Conservation (phyloP, 768 basidiomycete species). For the Neoboletus brunneissimus region DNA sequence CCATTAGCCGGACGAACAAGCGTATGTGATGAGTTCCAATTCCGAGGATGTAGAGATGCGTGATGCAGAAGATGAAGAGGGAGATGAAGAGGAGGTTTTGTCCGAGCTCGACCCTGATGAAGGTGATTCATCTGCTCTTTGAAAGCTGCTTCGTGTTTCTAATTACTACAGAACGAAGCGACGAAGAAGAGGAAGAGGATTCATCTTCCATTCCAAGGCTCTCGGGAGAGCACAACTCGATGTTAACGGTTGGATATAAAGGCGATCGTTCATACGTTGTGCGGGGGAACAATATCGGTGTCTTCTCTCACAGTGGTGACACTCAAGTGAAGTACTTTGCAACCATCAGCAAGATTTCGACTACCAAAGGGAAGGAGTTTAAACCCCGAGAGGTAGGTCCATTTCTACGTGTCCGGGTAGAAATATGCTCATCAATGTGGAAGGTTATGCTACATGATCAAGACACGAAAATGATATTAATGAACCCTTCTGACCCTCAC, state of each 20-base stretch:
- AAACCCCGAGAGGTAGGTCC: slow-evolving; percentile 74
- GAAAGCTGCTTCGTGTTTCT: background rate
- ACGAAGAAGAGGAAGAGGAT: slow-evolving; percentile 37
- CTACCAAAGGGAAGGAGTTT: slow-evolving; percentile 79
- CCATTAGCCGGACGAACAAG: slow-evolving; percentile 74
- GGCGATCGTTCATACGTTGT: slow-evolving; percentile 93
- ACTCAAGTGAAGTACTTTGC: slow-evolving; percentile 80
- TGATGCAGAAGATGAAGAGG: slow-evolving; percentile 70
- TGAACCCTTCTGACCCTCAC: slow-evolving; percentile 77
- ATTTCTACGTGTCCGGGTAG: background rate
- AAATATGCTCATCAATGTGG: slow-evolving; percentile 6
- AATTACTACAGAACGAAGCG: slow-evolving; percentile 44
- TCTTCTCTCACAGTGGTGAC: slow-evolving; percentile 73
- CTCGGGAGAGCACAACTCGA: slow-evolving; percentile 75
- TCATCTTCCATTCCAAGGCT: slow-evolving; percentile 37
- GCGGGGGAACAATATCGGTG: slow-evolving; percentile 87
- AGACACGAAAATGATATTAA: slow-evolving; percentile 93
- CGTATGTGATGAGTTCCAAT: slow-evolving; percentile 73
- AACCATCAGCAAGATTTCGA: slow-evolving; percentile 80
- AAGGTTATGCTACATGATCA: slow-evolving; percentile 97
- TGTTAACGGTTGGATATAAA: slow-evolving; percentile 92
- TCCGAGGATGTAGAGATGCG: slow-evolving; percentile 88
- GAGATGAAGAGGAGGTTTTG: slow-evolving; percentile 74
- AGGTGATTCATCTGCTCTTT: slow-evolving; percentile 39
- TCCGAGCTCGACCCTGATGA: slow-evolving; percentile 64